These are phyloP conservation scores for Clonostachys solani DNA, from an alignment of 2,329 filamentous ascomycete genomes.

Conservation along the genomic window DNA sequence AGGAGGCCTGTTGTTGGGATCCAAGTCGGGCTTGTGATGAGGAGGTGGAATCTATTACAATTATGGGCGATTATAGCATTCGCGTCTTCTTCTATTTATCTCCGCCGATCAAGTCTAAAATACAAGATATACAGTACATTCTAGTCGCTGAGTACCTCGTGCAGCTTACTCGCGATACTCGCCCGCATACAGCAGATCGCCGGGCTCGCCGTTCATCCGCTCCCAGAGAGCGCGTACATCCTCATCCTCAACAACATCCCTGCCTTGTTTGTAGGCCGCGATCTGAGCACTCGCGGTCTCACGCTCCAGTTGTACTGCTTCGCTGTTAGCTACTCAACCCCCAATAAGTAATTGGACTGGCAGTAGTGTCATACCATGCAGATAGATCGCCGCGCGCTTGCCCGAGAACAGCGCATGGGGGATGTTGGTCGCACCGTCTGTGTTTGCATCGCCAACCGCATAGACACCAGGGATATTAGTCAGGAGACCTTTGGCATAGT, in stretches of 20 bases:
- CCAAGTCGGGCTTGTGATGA: too few relatives aligned
- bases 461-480: slow-evolving; percentile 52
- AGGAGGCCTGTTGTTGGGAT: too few relatives aligned
- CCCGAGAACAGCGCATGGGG: slow-evolving; percentile 57
- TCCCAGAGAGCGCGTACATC: slow-evolving; percentile 34
- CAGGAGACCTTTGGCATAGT: slow-evolving; percentile 31
- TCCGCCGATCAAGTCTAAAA: too few relatives aligned
- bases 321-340: background rate
- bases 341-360: too few relatives aligned
- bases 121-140: too few relatives aligned
- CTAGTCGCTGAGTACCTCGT: too few relatives aligned
- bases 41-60: too few relatives aligned
- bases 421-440: slow-evolving; percentile 55
- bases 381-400: slow-evolving; percentile 51
- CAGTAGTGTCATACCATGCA: slow-evolving; percentile 42
- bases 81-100: too few relatives aligned
- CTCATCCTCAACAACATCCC: slow-evolving; percentile 10
- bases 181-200: slow-evolving; percentile 40
- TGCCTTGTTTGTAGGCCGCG: slow-evolving; percentile 15
- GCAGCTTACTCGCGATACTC: slow-evolving; percentile 20
- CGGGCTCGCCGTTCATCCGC: slow-evolving; percentile 33
- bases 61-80: too few relatives aligned
- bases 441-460: slow-evolving; percentile 56
- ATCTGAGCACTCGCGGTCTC: slow-evolving; percentile 29
- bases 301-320: slow-evolving; percentile 31